Conservation (phyloP, 345 rosid species). For the Draba incana region DNA sequence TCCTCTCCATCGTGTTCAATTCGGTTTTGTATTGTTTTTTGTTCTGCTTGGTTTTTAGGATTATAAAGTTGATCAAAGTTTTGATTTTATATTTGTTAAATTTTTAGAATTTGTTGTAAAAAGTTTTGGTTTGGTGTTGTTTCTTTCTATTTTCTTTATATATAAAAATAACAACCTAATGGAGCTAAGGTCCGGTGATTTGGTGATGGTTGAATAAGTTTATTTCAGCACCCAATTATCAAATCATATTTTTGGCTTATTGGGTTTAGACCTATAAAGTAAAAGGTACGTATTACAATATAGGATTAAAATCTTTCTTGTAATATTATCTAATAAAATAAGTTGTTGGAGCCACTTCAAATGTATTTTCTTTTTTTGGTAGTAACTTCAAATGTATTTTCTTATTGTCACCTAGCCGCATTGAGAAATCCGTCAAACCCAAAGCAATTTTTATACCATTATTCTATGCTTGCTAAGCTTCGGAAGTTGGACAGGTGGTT, state of each 20-base stretch:
- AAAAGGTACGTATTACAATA: background rate
- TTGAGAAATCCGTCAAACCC: conserved; percentile 27
- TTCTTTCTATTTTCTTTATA: no score
- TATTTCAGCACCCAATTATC: background rate
- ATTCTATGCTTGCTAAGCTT: conserved; percentile 17
- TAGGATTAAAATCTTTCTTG: background rate
- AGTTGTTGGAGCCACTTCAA: conserved; percentile 4
- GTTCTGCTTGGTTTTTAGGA: background rate
- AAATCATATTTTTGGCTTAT: conserved; percentile 13
- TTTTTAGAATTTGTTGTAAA: no score
- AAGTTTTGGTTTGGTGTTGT: no score
- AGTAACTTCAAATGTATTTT: conserved; percentile 5
- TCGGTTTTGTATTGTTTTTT: background rate
- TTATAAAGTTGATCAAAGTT: background rate
- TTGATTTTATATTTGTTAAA: no score
- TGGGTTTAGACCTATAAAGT: background rate
- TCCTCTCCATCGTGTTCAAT: background rate
- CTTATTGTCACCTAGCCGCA: background rate
- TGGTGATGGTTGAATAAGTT: background rate
- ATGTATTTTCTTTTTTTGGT: no score
- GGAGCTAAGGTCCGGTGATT: no score
- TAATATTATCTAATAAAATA: background rate
- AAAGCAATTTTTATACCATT: background rate
- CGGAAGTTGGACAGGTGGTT: conserved; percentile 13
- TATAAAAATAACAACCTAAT: no score